Evolutionary conservation across 345 rosid species (phyloP).

Genomic region (Raphanus sativus): DNA sequence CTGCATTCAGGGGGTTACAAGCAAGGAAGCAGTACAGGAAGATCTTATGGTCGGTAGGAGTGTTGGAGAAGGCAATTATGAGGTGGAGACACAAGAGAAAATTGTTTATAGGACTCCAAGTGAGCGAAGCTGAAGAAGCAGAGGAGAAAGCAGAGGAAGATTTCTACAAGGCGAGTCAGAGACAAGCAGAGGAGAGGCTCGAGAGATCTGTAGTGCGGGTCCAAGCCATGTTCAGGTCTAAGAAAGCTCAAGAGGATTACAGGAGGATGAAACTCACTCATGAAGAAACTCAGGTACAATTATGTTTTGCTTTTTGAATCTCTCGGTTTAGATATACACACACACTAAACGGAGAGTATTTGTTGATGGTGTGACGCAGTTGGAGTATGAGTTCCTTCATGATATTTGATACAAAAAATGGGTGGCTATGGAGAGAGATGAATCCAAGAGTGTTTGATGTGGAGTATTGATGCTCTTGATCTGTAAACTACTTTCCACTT

Average conservation of each 20-base stretch:
- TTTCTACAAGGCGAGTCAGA: constrained; percentile 67
- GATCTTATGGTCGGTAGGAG: constrained; percentile 91
- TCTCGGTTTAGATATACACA: not conserved
- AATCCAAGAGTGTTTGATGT: constrained; percentile 23
- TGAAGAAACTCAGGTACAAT: constrained; percentile 63
- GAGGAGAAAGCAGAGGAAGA: constrained; percentile 79
- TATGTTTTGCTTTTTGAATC: not conserved
- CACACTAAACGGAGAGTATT: not conserved
- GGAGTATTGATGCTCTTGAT: not conserved
- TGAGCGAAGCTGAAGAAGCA: constrained; percentile 43
- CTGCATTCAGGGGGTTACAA: constrained; percentile 86
- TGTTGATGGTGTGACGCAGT: constrained; percentile 48
- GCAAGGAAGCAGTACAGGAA: constrained; percentile 73
- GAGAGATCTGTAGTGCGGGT: constrained; percentile 84
- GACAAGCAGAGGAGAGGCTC: constrained; percentile 89
- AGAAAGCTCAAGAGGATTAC: constrained; percentile 89
- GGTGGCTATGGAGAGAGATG: constrained; percentile 36
- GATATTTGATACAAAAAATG: constrained; percentile 27
- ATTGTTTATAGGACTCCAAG: constrained; percentile 80
- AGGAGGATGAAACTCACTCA: constrained; percentile 75
- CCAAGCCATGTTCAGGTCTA: constrained; percentile 94
- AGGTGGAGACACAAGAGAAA: constrained; percentile 89
- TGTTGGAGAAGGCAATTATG: constrained; percentile 81
- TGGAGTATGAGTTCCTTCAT: constrained; percentile 53
- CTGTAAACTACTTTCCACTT: constrained; percentile 16